Evolutionary conservation across 129 eudicot genomes (phyloP), one percentile per base, ranked within the genome.

Genomic region (carrot (Daucus carota)): DNA sequence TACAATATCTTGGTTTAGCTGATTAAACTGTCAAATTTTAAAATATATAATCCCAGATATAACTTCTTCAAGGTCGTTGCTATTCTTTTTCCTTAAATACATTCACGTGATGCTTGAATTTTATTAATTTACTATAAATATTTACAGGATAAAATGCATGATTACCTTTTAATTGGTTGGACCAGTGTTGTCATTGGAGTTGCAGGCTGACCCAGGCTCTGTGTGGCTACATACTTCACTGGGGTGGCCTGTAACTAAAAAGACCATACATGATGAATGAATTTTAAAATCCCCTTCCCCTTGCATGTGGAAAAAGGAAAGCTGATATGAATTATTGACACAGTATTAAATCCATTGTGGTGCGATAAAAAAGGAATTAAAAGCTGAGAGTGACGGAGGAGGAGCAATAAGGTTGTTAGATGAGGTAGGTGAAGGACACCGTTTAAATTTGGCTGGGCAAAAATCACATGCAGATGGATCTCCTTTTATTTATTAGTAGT

Each of bases 381-480:
- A 20, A 50, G 62, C 29, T 54, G 62, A 54, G 28, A 8, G 65
- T 10, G 65, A 57, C 3, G 15, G 65, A 57, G 65, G 65, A 57
- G 65, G 32, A 57, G 65, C 65, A 57, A n/a, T 57, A n/a, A 57
- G 65, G 0, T 57, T 57, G 65, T n/a, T n/a, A 57, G 65, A 57
- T 57, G 31, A 0, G 22, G 65, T 57, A 57, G 65, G 65, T 57
- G 65, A 57, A 57, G 9, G 31, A 10, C 22, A 24, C 65, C 26
- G 15, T 57, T 2, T 57, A 57, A 57, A 57, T 57, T 9, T n/a
- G 65, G 65, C 65, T n/a, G 22, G 65, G 65, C 65, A 57, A n/a
- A n/a, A 57, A 57, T 57, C 65, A 57, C 65, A 57, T 57, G 65
- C 65, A 57, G 15, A n/a, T 57, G 65, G 8, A 57, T 57, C 31